Base-by-base conservation (phyloP, 2,329 filamentous ascomycete species). In the Colletotrichum phormii region DNA sequence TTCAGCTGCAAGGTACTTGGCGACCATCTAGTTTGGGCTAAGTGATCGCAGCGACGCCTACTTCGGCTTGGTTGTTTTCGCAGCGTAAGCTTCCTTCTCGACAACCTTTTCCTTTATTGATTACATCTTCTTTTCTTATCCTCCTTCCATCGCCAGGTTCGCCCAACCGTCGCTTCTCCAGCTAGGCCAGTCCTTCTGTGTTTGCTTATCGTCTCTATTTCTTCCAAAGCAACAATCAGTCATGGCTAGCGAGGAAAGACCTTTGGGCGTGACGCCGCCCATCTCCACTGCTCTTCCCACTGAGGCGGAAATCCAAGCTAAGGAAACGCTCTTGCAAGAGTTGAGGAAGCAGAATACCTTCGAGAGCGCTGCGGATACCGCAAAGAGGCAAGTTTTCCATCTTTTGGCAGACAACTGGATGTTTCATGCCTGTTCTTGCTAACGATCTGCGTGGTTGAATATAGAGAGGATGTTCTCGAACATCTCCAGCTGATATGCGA, bases 311-410 rank as follows among this genome's bases (percentile, higher is more conserved):
- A 89, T 93, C 69, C 88, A 92, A 75, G 90, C 93, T 63, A 97
- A 94, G 77, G 92, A 95, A 76, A 88, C 92, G 68, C 89, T 99
- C 57, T 89, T 98, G 69, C 91, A 94, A 68, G 95, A 98, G 83
- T 86, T 99, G 74, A 95, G 95, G 81, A 88, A 88, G 53, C 94
- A 98, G 83, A 96, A 97, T 83, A 98, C 97, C 64, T 99, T 98
- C 78, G 97, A 98, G 83, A 91, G 90, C 64, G 89, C 91, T 15
- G 88, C 94, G 55, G 97, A 97, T 80, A 97, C 94, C 3, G 89
- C 94, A 75, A 95, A 94, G 81, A 92, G 95, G 94, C 94, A 84
- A 74, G 82, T 71, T 70, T 24, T 12, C 9, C 9, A 24, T 54
- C 46, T 29, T 29, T 3, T 29, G 26, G 26, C 26, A 24, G 31